Conservation (phyloP, 1,284 basidiomycete species). For the Trichosporon sp. region DNA sequence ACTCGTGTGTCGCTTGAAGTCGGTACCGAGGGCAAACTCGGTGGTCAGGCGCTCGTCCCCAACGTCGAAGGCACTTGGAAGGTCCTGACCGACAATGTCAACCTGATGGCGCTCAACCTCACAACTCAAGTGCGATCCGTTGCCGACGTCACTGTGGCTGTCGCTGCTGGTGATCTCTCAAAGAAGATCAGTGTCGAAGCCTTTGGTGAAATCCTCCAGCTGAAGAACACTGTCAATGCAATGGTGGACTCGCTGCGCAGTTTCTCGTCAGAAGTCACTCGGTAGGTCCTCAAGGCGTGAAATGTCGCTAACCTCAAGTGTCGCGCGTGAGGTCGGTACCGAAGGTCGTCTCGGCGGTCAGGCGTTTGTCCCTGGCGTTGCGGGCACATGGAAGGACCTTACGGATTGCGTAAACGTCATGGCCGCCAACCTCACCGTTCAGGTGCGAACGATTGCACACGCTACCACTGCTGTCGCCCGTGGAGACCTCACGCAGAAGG, state of each 20-base stretch:
- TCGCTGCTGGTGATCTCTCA: conserved; percentile 83
- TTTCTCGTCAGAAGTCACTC: conserved; percentile 63
- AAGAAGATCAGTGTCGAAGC: conserved; percentile 92
- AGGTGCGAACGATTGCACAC: conserved; percentile 91
- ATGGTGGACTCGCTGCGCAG: conserved; percentile 49
- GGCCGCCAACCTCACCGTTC: conserved; percentile 66
- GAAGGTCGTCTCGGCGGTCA: conserved; percentile 95
- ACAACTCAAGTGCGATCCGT: conserved; percentile 96
- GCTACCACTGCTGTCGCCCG: conserved; percentile 93
- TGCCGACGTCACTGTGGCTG: conserved; percentile 95
- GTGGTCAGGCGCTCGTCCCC: conserved; percentile 82
- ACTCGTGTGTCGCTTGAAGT: conserved; percentile 84
- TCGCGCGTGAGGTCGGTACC: conserved; percentile 86
- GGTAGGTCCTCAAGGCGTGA: conserved; percentile 31
- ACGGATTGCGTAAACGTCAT: conserved; percentile 86
- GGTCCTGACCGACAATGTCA: conserved; percentile 89
- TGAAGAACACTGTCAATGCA: conserved; percentile 55
- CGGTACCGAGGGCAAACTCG: conserved; percentile 90
- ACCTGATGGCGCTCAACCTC: conserved; percentile 64
- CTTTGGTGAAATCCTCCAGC: conserved; percentile 91
- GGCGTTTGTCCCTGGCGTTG: conserved; percentile 75
- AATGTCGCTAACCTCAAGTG: conserved; percentile 37
- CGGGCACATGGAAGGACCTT: conserved; percentile 91
- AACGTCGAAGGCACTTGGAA: conserved; percentile 90
- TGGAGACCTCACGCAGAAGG: conserved; percentile 90